Conservation (phyloP, 78 protist genomes). For the Pigoraptor vietnamica region DNA sequence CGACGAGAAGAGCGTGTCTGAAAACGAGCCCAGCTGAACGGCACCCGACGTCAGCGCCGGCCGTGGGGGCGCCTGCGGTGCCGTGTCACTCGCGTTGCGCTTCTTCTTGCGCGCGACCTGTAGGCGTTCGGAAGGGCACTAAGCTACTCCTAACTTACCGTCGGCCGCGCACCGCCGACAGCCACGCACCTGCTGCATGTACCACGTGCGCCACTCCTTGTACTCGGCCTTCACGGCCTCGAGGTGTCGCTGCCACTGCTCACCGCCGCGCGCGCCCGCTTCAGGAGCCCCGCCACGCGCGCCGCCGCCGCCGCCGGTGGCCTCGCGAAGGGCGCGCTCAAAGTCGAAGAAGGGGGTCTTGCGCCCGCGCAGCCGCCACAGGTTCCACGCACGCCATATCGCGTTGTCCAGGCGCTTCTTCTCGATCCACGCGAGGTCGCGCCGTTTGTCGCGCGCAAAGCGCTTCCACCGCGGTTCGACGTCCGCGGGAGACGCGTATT, state of each 20-base stretch:
- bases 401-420: constrained; percentile 13
- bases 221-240: neutral
- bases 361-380: neutral
- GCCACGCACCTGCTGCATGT: neutral
- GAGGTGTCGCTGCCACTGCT: neutral
- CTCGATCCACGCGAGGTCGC: neutral
- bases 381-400: neutral
- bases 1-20: neutral
- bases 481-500: neutral
- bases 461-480: neutral
- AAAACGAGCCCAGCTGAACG: neutral
- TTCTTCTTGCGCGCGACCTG: neutral
- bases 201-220: neutral
- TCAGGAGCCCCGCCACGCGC: neutral
- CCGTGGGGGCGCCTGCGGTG: neutral
- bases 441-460: neutral
- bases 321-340: neutral
- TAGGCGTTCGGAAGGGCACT: no score
- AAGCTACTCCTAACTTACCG: no score
- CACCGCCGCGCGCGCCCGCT: neutral
- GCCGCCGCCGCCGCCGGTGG: neutral
- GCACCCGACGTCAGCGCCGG: no score
- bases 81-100: neutral
- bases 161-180: neutral
- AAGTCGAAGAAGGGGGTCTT: neutral